Base-by-base conservation (phyloP, 2,329 filamentous ascomycete species). In the Verticillium albo-atrum region DNA sequence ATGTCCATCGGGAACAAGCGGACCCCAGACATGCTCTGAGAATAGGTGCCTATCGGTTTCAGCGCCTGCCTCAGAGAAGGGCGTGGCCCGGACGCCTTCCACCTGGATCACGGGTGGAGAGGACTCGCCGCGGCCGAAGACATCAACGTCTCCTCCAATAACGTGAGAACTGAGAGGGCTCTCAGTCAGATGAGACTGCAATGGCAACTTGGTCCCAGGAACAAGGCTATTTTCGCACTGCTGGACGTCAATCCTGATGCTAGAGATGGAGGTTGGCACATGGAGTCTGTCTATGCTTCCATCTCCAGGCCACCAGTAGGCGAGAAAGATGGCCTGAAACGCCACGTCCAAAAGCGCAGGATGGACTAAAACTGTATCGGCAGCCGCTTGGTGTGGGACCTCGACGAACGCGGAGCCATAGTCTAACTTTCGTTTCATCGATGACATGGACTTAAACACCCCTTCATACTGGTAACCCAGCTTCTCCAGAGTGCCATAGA, bases 221-320 rank as follows among this genome's bases (percentile, higher is more conserved):
- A 26, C 15, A 28, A 17, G 34, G 32, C 35, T 15, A 27, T 42
- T 17, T 23, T 81, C 82, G 1, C 69, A 67, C 1, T 65, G 58
- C 47, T 28, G 15, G 14, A 58, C 56, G 42, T 58, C 56, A 15
- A 58, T 50, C 23, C 35, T 53, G 30, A 58, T 53, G 56, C 56
- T 58, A 17, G 52, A 30, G 30, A 58, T 35, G 7, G 32, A 28
- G 6, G 47, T 58, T 17, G 56, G 56, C 2, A 58, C 56, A 17
- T 35, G 35, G 27, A 58, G 28, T 26, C 35, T 32, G 27, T 34
- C 47, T 26, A 58, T 23, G 1, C 56, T 32, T 14, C 28, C 56
- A 37, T 58, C 56, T 26, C 47, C 17, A 25, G 56, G 56, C 56
- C 47, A 53, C 20, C 47, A 47, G 28, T 34, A 34, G 47, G 56